phyloP scores from a whole-genome alignment of 805 yeast genomes.

The Yamadazyma olivae region DNA sequence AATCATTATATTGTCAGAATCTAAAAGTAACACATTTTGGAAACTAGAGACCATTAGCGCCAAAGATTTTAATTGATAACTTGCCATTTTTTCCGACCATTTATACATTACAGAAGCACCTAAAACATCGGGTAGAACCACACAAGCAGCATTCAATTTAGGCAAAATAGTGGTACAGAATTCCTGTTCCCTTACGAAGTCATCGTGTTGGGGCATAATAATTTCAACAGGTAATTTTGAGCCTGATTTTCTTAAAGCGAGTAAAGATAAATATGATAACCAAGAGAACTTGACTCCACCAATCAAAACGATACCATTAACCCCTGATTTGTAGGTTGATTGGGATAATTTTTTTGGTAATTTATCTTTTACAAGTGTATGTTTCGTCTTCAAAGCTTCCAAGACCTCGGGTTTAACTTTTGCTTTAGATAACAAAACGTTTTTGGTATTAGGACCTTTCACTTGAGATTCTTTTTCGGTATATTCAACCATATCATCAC shows the following conservation, averaged over 20 bases:
- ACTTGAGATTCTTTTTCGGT: constrained; percentile 16
- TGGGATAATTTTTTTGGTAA: constrained; percentile 21
- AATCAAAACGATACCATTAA: constrained; percentile 30
- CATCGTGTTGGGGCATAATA: constrained; percentile 30
- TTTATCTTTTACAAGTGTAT: constrained; percentile 15
- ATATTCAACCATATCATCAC: constrained; percentile 16
- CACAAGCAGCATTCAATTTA: constrained; percentile 60
- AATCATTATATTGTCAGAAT: constrained; percentile 32
- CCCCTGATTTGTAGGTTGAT: constrained; percentile 18
- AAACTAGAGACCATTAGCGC: constrained; percentile 38
- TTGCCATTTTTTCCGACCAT: constrained; percentile 42
- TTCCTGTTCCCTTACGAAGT: constrained; percentile 28
- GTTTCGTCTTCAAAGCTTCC: constrained; percentile 21
- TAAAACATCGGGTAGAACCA: constrained; percentile 46
- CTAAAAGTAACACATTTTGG: constrained; percentile 30
- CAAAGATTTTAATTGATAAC: constrained; percentile 68
- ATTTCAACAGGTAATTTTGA: constrained; percentile 38
- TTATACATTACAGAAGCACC: constrained; percentile 48
- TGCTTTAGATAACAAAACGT: constrained; percentile 24
- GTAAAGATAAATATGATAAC: constrained; percentile 30
- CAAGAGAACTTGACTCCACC: constrained; percentile 37
- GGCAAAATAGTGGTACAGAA: constrained; percentile 64
- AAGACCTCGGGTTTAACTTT: constrained; percentile 19
- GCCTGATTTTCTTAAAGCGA: constrained; percentile 34
- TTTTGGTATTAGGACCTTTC: constrained; percentile 19